Evolutionary conservation across 2,329 filamentous ascomycete genomes (phyloP).

Genomic region (Lecanicillium sp.): DNA sequence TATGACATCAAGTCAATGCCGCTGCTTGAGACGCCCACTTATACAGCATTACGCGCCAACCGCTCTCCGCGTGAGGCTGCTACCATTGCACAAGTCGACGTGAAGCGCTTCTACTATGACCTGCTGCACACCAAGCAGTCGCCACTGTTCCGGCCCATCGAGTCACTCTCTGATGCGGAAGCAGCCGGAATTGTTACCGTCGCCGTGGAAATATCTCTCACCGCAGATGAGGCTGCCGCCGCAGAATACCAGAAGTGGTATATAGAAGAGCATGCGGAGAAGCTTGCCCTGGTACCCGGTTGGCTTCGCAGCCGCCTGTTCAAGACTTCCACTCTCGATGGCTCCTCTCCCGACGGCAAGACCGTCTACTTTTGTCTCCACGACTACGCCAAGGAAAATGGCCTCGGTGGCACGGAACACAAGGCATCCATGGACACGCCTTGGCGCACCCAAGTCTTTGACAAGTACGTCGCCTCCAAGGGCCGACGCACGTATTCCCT

Average conservation of each 20-base stretch:
- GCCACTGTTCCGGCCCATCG: constrained; percentile 52
- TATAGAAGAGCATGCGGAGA: constrained; percentile 63
- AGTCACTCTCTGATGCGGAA: constrained; percentile 53
- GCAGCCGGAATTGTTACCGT: constrained; percentile 56
- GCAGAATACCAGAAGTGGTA: constrained; percentile 63
- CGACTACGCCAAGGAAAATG: constrained; percentile 64
- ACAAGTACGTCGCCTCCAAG: constrained; percentile 51
- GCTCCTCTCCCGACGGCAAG: constrained; percentile 32
- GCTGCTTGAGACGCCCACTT: constrained; percentile 63
- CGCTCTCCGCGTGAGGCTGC: constrained; percentile 47
- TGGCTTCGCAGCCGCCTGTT: constrained; percentile 72
- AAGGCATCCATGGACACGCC: constrained; percentile 57
- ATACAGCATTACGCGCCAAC: constrained; percentile 58
- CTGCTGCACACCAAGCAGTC: constrained; percentile 51
- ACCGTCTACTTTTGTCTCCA: constrained; percentile 59
- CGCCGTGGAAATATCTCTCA: constrained; percentile 52
- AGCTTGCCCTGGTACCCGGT: constrained; percentile 68
- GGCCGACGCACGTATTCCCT: constrained; percentile 59
- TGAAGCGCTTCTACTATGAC: constrained; percentile 67
- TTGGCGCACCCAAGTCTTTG: constrained; percentile 54
- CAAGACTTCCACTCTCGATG: constrained; percentile 58
- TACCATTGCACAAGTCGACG: constrained; percentile 52
- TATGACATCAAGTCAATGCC: constrained; percentile 77
- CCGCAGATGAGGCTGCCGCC: constrained; percentile 42
- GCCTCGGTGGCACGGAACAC: constrained; percentile 58